Evolutionary conservation across 139 green algal genomes (phyloP).

Genomic region (Ettlia oleoabundans): DNA sequence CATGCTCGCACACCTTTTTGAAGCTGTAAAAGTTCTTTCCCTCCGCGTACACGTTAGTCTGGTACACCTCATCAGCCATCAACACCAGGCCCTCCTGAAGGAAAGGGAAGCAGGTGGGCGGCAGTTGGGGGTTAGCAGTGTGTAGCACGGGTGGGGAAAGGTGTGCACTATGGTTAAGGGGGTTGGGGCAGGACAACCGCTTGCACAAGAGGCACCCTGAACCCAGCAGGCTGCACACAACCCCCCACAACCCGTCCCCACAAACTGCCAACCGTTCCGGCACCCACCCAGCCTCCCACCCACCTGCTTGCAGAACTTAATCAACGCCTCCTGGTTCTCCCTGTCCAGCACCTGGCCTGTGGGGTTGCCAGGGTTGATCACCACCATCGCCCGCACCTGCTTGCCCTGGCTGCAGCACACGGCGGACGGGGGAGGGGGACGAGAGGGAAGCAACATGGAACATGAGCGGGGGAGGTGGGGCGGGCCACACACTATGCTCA

Average conservation of each 20-base stretch:
- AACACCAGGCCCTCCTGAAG: constrained; percentile 80
- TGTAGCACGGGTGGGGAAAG: too few relatives aligned
- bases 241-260: background rate
- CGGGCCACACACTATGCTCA: too few relatives aligned
- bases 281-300: background rate
- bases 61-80: constrained; percentile 95
- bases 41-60: constrained; percentile 92
- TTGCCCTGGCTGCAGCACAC: constrained; percentile 37
- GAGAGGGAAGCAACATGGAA: too few relatives aligned
- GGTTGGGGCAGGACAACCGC: too few relatives aligned
- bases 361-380: constrained; percentile 98
- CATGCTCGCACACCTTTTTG: constrained; percentile 68
- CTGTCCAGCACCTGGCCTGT: constrained; percentile 81
- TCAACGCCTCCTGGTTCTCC: constrained; percentile 74
- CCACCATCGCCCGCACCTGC: constrained; percentile 76
- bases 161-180: too few relatives aligned
- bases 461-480: too few relatives aligned
- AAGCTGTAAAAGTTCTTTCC: constrained; percentile 82
- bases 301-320: constrained; percentile 72
- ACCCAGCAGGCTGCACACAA: background rate
- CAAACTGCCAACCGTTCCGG: background rate
- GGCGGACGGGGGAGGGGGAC: background rate
- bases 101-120: background rate
- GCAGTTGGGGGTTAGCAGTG: background rate
- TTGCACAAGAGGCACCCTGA: background rate